These are phyloP conservation scores for Bipolaris sorokiniana DNA, from an alignment of 2,329 filamentous ascomycete genomes.

Conservation along the genomic window DNA sequence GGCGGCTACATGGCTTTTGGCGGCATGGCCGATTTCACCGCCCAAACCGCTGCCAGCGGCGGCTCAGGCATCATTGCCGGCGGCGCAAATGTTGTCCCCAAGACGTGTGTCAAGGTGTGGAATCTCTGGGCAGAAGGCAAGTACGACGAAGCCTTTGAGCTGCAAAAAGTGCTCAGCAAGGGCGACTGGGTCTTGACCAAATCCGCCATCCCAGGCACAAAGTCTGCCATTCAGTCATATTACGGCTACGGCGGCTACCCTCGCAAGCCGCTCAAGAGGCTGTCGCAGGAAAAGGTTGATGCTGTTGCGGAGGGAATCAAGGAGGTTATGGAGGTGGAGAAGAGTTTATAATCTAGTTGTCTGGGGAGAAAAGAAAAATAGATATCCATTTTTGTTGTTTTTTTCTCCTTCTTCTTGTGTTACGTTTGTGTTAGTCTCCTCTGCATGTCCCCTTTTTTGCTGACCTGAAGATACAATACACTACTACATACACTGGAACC, in stretches of 20 bases:
- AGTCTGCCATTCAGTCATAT: conserved; percentile 79
- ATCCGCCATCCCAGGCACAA: conserved; percentile 83
- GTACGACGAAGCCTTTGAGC: conserved; percentile 72
- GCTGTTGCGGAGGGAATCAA: conserved; percentile 50
- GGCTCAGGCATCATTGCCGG: conserved; percentile 86
- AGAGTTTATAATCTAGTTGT: conserved; percentile 40
- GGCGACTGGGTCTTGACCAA: conserved; percentile 86
- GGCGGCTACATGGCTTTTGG: conserved; percentile 80
- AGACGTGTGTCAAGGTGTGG: conserved; percentile 80
- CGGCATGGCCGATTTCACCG: conserved; percentile 85
- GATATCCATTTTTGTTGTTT: conserved; percentile 5
- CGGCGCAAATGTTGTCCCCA: conserved; percentile 83
- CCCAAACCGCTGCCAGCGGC: conserved; percentile 79
- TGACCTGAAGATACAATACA: too few relatives aligned
- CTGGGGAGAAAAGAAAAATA: conserved; percentile 17
- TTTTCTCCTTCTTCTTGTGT: not conserved
- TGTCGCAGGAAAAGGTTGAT: conserved; percentile 63
- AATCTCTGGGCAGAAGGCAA: conserved; percentile 75
- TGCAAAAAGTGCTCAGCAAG: conserved; percentile 79
- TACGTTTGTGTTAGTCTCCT: too few relatives aligned
- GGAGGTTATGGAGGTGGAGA: conserved; percentile 72
- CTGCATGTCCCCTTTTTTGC: not conserved
- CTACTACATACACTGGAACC: too few relatives aligned
- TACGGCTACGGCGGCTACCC: conserved; percentile 82
- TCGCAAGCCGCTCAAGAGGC: conserved; percentile 71